Evolutionary conservation across 108 stramenopile genomes (phyloP), one percentile per base, ranked within the genome.

Genomic region (Nannochloropsis gaditana): DNA sequence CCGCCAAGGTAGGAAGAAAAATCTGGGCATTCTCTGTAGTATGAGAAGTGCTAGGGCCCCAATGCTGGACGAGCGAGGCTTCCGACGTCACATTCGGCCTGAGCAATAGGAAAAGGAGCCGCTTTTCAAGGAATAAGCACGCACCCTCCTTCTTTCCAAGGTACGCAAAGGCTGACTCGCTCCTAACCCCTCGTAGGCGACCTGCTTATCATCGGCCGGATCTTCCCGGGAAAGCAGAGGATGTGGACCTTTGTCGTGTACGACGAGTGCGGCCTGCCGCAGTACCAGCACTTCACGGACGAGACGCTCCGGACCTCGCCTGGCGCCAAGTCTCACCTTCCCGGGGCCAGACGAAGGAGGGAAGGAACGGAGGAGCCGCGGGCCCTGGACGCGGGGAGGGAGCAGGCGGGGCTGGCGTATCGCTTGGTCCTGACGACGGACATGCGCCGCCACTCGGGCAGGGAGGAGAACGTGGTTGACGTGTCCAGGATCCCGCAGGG

Each of bases 221-320:
- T 73, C n/a, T 73, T 73, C 59, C 59, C 59, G 59, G 59, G 59
- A n/a, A 15, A 5, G 59, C 59, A 73, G 6, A 73, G n/a, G 59
- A 73, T 73, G 59, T 73, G 59, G 59, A 73, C 59, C n/a, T 73
- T 73, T 73, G 59, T 73, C 5, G 59, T 73, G 59, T 73, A 73
- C n/a, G 59, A 3, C 3, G 59, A 73, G 59, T n/a, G n/a, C 59
- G 59, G 59, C 2, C 59, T 73, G 15, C 59, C 59, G 59, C 59
- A 73, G 19, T n/a, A 73, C 59, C 59, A 73, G 19, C 15, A 73
- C 59, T 73, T 73, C 59, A 73, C 15, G 4, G 59, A 73, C 59
- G 59, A 73, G 59, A 73, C 59, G 19, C 15, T 73, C 59, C 15
- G 19, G 19, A 73, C 8, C 59, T 5, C n/a, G 15, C 59, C 59